Conservation (phyloP, 1,284 basidiomycete genomes). For the Leccinum fuscescens region DNA sequence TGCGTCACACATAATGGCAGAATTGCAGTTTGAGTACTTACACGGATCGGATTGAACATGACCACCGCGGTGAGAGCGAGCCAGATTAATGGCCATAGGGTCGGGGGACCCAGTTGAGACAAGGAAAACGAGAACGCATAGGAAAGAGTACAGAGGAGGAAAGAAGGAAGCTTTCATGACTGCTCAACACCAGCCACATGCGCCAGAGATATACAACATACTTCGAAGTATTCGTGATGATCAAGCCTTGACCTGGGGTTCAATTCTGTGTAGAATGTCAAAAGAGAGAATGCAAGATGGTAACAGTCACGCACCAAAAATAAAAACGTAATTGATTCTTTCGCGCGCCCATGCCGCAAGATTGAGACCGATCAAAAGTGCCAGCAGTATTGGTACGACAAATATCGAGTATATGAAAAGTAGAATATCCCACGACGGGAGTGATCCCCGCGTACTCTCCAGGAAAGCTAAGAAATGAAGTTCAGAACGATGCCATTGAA, state of each 20-base stretch:
- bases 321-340: constrained; percentile 89
- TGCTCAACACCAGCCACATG: background rate
- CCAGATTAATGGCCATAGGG: constrained; percentile 85
- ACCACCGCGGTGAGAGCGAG: constrained; percentile 61
- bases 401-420: constrained; percentile 80
- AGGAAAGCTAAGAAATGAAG: constrained; percentile 52
- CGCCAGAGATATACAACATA: constrained; percentile 26
- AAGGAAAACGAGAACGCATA: constrained; percentile 88
- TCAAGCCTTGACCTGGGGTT: constrained; percentile 80
- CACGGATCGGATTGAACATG: constrained; percentile 75
- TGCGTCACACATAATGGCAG: background rate
- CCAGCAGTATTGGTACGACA: constrained; percentile 75
- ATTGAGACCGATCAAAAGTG: constrained; percentile 80
- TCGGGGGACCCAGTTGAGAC: constrained; percentile 50
- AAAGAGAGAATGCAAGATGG: background rate
- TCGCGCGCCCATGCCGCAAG: constrained; percentile 74
- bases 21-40: constrained; percentile 39
- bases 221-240: constrained; percentile 82
- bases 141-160: constrained; percentile 73
- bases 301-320: constrained; percentile 62
- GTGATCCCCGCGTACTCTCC: constrained; percentile 48
- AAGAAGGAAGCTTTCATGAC: constrained; percentile 63
- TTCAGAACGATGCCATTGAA: background rate
- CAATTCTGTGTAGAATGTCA: constrained; percentile 53
- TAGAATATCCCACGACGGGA: constrained; percentile 76